Evolutionary conservation across 306 rosid genomes (phyloP), one percentile per base, ranked within the genome.

Genomic region (Medicago truncatula): DNA sequence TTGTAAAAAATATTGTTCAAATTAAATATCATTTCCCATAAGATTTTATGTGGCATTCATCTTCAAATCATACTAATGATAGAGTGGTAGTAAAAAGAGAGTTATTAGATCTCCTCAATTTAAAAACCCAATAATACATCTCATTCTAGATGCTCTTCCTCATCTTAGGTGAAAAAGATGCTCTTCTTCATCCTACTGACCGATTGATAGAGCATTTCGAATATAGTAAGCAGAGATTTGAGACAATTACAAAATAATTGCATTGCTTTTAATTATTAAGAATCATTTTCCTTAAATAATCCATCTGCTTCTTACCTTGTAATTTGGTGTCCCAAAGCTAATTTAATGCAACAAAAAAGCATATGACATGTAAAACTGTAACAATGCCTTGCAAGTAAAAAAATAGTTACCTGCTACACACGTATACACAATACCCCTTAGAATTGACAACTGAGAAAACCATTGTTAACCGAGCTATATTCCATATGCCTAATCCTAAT

Each of bases 311-410:
- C 59, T 7, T 8, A 17, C 63, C 61, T 7, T 49, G 18, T 25
- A 58, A 23, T 21, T 58, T 57, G 63, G 7, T 57, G 7, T 36
- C 64, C 15, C 23, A 23, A 23, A 58, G 8, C 38, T 11, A 58
- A 21, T 10, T 1, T 0, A 58, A 23, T 21, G n/a, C 8, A 58
- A 58, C 34, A 6, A 58, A 23, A 58, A 58, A 21, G 1, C 16
- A 23, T 28, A n/a, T 9, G 23, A 8, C 16, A 58, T 23, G 64
- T 58, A 58, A 23, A 23, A 23, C 38, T 23, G 16, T 23, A 58
- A 58, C 64, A 23, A 23, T 58, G 38, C 16, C 64, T 58, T 58
- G 63, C 79, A 75, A 64, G 81, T 81, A 58, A 46, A 67, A 71
- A 23, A 25, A 3, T 9, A 17, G 62, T 41, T 75, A 61, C 53